These are phyloP conservation scores for Penicillium thymicola DNA, from an alignment of 2,329 filamentous ascomycete species.

Conservation along the genomic window DNA sequence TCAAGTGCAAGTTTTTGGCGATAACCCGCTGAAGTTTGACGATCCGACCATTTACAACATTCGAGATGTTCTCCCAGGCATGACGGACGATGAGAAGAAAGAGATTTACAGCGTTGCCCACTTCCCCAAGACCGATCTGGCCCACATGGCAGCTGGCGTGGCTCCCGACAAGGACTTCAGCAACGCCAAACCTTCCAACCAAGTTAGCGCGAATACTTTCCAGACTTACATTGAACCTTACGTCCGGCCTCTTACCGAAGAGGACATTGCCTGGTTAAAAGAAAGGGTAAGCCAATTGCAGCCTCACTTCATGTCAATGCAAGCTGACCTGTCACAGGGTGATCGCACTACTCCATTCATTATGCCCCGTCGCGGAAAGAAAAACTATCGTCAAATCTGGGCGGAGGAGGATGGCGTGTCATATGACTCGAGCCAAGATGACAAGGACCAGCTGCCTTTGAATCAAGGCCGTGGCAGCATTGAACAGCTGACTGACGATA, in stretches of 20 bases:
- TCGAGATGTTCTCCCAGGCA: conserved; percentile 66
- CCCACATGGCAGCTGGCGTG: conserved; percentile 80
- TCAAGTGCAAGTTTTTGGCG: conserved; percentile 83
- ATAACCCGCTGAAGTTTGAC: conserved; percentile 83
- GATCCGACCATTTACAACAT: conserved; percentile 97
- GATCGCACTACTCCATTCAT: conserved; percentile 80
- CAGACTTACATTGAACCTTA: conserved; percentile 89
- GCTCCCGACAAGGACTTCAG: conserved; percentile 95
- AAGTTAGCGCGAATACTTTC: conserved; percentile 92
- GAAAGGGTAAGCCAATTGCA: conserved; percentile 59
- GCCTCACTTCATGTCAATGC: neutral
- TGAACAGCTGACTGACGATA: conserved; percentile 80
- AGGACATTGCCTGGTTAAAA: conserved; percentile 87
- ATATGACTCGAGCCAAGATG: conserved; percentile 62
- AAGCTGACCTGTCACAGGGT: conserved; percentile 47
- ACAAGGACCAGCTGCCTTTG: conserved; percentile 64
- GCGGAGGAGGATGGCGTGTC: conserved; percentile 84
- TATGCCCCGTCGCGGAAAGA: conserved; percentile 79
- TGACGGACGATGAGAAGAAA: conserved; percentile 81
- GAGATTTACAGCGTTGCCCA: conserved; percentile 82
- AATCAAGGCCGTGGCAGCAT: conserved; percentile 84
- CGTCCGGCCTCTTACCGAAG: conserved; percentile 83
- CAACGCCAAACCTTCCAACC: conserved; percentile 85
- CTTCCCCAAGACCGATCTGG: conserved; percentile 77
- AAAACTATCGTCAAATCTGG: conserved; percentile 87